A percentile compares a stretch with the other conserved stretches of the same genome.
Evolutionary conservation across 345 rosid species (phyloP).

Genomic region (Turnera subulata): DNA sequence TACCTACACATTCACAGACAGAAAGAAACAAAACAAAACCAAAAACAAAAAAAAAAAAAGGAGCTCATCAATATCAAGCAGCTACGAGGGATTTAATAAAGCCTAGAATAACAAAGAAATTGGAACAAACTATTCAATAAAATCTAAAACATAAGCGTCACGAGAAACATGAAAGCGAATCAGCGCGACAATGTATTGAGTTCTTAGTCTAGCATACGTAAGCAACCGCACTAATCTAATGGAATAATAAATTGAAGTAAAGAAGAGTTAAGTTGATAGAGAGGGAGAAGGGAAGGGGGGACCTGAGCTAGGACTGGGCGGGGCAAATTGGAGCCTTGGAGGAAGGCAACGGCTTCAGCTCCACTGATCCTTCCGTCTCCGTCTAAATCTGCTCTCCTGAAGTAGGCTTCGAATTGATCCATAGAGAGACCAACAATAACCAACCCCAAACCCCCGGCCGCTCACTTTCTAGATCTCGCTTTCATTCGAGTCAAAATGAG

Average conservation of each 20-base stretch:
- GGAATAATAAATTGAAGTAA: not conserved
- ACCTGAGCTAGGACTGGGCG: conserved; percentile 94
- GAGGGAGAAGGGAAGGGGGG: conserved; percentile 1
- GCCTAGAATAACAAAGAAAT: not conserved
- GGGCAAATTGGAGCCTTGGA: conserved; percentile 86
- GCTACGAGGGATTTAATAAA: not conserved
- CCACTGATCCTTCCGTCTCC: conserved; percentile 95
- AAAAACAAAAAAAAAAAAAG: not conserved
- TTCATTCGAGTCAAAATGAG: conserved; percentile 1
- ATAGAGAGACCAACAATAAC: conserved; percentile 13
- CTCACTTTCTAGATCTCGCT: too few relatives aligned
- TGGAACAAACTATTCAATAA: not conserved
- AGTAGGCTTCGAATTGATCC: conserved; percentile 85
- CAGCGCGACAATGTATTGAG: not conserved
- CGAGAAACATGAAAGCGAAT: not conserved
- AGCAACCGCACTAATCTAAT: not conserved
- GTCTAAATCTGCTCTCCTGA: conserved; percentile 89
- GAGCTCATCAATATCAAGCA: not conserved
- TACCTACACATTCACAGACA: conserved; percentile 44
- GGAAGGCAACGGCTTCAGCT: conserved; percentile 83
- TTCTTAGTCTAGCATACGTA: not conserved
- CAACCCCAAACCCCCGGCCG: too few relatives aligned
- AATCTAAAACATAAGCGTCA: too few relatives aligned
- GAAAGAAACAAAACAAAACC: not conserved
- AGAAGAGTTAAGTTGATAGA: not conserved